Percentiles rank a stretch among this genome's conserved stretches.
Evolutionary conservation across 73 alveolate species (phyloP).

Genomic region (Stentor coeruleus): DNA sequence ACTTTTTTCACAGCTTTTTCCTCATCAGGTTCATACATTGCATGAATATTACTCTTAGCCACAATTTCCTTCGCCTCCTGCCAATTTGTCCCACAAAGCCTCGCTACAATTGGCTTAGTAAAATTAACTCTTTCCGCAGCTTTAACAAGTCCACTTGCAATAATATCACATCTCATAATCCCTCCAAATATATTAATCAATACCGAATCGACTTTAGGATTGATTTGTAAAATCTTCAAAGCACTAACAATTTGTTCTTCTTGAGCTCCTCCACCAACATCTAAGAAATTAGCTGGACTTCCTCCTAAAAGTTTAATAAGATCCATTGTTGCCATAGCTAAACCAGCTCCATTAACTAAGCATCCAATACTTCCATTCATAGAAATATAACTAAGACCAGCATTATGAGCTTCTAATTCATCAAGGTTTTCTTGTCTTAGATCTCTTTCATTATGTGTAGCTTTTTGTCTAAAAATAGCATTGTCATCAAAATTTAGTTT

Average conservation of each 20-base stretch:
- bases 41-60: constrained; percentile 60
- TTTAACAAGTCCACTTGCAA: constrained; percentile 72
- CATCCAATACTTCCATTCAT: constrained; percentile 86
- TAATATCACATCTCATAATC: constrained; percentile 63
- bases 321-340: constrained; percentile 98
- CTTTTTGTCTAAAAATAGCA: constrained; percentile 81
- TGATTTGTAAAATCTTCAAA: constrained; percentile 53
- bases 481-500: constrained; percentile 87
- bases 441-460: constrained; percentile 64
- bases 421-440: constrained; percentile 65
- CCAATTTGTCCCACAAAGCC: constrained; percentile 74
- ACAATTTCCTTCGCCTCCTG: constrained; percentile 66
- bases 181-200: constrained; percentile 94
- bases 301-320: constrained; percentile 74
- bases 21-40: constrained; percentile 67
- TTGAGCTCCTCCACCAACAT: constrained; percentile 93
- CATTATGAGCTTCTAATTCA: constrained; percentile 64
- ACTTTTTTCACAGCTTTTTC: constrained; percentile 74
- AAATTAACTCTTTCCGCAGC: constrained; percentile 62
- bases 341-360: constrained; percentile 98
- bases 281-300: constrained; percentile 95
- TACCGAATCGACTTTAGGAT: constrained; percentile 83
- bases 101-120: constrained; percentile 68
- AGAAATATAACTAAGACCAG: constrained; percentile 61
- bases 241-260: constrained; percentile 70